Evolutionary conservation across 768 basidiomycete genomes (phyloP).

Genomic region (Phylloporus sp.): DNA sequence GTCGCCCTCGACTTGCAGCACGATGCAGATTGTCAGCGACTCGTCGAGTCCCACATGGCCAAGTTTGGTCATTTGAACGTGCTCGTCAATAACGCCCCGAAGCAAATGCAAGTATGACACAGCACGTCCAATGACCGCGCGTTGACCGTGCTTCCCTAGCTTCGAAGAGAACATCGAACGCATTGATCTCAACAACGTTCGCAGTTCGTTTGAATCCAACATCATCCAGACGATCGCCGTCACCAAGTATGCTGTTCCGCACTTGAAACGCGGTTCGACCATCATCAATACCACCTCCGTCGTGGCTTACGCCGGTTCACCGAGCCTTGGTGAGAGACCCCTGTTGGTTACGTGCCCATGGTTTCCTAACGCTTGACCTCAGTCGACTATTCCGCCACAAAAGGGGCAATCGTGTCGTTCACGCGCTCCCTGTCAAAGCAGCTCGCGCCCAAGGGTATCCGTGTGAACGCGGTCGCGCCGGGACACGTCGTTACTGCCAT

Average conservation of each 20-base stretch:
- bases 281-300: slow-evolving; percentile 61
- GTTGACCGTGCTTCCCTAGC: no score
- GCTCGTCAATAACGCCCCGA: slow-evolving; percentile 53
- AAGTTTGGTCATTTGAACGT: slow-evolving; percentile 46
- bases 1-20: slow-evolving; percentile 40
- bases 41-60: slow-evolving; percentile 45
- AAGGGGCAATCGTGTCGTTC: slow-evolving; percentile 56
- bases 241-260: slow-evolving; percentile 51
- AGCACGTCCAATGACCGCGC: no score
- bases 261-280: slow-evolving; percentile 51
- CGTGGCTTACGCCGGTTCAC: slow-evolving; percentile 37
- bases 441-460: slow-evolving; percentile 50
- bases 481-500: slow-evolving; percentile 57
- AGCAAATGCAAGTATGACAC: no score
- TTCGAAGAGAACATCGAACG: slow-evolving; percentile 42
- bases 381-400: slow-evolving; percentile 53
- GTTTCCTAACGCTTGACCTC: slow-evolving; percentile 15
- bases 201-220: slow-evolving; percentile 53
- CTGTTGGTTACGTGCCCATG: neutral
- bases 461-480: slow-evolving; percentile 49
- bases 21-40: slow-evolving; percentile 36
- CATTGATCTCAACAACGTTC: slow-evolving; percentile 48
- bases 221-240: slow-evolving; percentile 57
- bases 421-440: slow-evolving; percentile 51
- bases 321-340: slow-evolving; percentile 30